Conservation (phyloP, 2,329 filamentous ascomycete species). For the Nakataea oryzae region DNA sequence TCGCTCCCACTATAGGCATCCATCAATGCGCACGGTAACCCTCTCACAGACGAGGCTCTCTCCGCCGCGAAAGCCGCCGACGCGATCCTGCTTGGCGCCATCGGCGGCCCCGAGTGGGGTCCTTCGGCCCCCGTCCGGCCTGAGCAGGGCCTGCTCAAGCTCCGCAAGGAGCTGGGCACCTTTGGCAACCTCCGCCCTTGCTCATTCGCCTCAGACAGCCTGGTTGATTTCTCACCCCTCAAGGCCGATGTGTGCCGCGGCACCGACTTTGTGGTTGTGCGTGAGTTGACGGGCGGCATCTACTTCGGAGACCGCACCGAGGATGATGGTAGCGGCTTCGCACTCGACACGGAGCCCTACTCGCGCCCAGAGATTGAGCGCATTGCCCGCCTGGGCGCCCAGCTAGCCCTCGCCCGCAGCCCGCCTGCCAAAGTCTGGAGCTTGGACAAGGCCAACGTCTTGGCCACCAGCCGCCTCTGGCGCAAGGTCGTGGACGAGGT, state of each 20-base stretch:
- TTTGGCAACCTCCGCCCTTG: conserved; percentile 95
- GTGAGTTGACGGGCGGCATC: conserved; percentile 85
- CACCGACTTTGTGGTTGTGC: conserved; percentile 86
- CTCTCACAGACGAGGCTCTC: conserved; percentile 72
- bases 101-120: conserved; percentile 95
- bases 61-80: conserved; percentile 74
- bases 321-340: conserved; percentile 61
- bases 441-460: conserved; percentile 93
- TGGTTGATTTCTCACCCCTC: conserved; percentile 77
- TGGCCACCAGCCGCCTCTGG: conserved; percentile 74
- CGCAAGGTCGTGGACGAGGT: conserved; percentile 76
- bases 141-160: conserved; percentile 81
- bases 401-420: conserved; percentile 66
- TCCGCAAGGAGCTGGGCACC: conserved; percentile 87
- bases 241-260: conserved; percentile 78
- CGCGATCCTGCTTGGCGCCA: conserved; percentile 84
- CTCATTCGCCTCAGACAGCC: conserved; percentile 82
- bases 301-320: conserved; percentile 91
- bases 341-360: conserved; percentile 82
- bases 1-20: conserved; percentile 52
- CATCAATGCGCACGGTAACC: conserved; percentile 69
- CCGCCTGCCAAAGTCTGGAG: conserved; percentile 73
- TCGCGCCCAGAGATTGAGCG: conserved; percentile 78
- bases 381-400: conserved; percentile 70
- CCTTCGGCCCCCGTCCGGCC: conserved; percentile 71